Percentiles rank a stretch among this genome's conserved stretches.
Evolutionary conservation across 495 filamentous ascomycete species (phyloP).

Genomic region (Daldinia grandis): DNA sequence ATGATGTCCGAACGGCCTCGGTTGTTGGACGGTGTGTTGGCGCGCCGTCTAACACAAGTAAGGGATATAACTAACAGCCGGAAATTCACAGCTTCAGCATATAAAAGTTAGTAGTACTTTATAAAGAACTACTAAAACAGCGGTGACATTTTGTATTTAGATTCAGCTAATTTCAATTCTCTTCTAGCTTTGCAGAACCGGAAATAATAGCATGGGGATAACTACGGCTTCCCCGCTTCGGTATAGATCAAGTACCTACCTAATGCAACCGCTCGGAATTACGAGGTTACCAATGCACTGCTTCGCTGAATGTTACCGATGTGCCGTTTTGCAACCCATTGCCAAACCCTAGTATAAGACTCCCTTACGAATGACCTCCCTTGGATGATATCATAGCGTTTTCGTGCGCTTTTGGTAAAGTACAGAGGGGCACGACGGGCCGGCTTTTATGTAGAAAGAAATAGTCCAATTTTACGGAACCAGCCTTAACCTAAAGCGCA

Average conservation of each 20-base stretch:
- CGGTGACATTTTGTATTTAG: background rate
- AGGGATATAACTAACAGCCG: background rate
- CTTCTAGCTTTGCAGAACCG: background rate
- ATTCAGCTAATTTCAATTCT: background rate
- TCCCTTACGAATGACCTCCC: background rate
- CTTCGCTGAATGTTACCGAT: background rate
- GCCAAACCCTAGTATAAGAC: background rate
- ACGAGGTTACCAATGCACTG: background rate
- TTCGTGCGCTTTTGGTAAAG: background rate
- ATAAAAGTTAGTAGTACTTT: background rate
- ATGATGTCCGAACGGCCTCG: background rate
- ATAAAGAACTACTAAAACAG: background rate
- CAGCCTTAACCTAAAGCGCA: background rate
- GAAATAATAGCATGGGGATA: background rate
- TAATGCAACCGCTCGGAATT: background rate
- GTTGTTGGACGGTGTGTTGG: background rate
- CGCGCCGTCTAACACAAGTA: background rate
- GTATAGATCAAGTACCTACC: background rate
- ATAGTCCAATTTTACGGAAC: background rate
- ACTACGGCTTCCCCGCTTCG: background rate
- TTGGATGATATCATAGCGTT: constrained; percentile 18
- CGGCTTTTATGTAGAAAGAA: background rate
- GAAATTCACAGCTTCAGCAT: background rate
- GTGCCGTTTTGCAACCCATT: background rate
- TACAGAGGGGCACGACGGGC: constrained; percentile 12